Percentiles rank a stretch among this genome's conserved stretches.
Conservation (phyloP, 495 filamentous ascomycete genomes). For the Hyaloscypha finlandica region DNA sequence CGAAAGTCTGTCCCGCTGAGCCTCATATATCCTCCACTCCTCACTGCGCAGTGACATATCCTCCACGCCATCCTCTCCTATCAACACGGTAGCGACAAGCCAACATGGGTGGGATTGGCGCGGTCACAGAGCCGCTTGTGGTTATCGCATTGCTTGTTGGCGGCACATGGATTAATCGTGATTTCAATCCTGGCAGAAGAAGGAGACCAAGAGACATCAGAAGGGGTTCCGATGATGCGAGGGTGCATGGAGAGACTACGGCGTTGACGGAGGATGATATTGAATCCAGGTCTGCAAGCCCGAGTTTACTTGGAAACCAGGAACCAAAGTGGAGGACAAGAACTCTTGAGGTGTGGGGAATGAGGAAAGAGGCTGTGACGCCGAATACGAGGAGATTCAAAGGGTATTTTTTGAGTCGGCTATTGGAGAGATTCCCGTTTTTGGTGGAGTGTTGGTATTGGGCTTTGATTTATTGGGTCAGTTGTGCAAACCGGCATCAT, state of each 20-base stretch:
- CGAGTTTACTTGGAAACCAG: slow-evolving; percentile 12
- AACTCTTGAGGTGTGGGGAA: slow-evolving; percentile 27
- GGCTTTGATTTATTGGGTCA: slow-evolving; percentile 67
- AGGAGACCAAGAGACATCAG: slow-evolving; percentile 7
- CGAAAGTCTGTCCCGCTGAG: background rate
- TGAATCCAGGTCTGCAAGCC: slow-evolving; percentile 17
- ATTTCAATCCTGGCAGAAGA: slow-evolving; percentile 27
- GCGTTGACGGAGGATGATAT: slow-evolving; percentile 1
- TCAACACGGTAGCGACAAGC: background rate
- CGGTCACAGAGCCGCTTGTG: slow-evolving; percentile 54
- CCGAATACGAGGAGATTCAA: slow-evolving; percentile 58
- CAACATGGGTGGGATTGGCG: slow-evolving; percentile 44
- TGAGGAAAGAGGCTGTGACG: slow-evolving; percentile 40
- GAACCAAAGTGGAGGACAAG: slow-evolving; percentile 27
- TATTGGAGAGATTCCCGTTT: slow-evolving; percentile 72
- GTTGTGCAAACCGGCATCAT: slow-evolving; percentile 7
- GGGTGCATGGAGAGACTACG: background rate
- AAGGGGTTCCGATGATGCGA: slow-evolving; percentile 11
- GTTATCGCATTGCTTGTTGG: slow-evolving; percentile 59
- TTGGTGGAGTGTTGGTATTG: slow-evolving; percentile 82
- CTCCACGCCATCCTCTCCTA: background rate
- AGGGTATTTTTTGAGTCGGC: slow-evolving; percentile 53
- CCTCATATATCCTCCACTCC: background rate
- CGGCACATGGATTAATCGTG: slow-evolving; percentile 60
- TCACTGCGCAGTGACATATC: too few relatives aligned